Conservation (phyloP, 768 basidiomycete species). For the Crassisporium funariophilum region DNA sequence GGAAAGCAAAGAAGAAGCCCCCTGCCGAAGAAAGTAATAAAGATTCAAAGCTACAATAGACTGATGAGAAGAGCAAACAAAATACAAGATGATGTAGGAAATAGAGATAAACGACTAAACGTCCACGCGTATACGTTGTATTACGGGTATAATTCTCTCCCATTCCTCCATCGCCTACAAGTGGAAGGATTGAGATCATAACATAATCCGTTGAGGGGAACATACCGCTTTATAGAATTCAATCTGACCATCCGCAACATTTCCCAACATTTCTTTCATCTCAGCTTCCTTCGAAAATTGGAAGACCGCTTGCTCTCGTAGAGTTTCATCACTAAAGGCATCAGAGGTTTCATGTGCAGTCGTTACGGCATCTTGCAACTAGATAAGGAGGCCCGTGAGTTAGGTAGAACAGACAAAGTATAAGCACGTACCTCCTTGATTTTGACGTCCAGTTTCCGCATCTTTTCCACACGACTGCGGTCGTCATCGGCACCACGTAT, state of each 20-base stretch:
- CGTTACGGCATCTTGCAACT: slow-evolving; percentile 97
- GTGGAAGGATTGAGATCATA: slow-evolving; percentile 5
- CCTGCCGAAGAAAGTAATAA: slow-evolving; percentile 19
- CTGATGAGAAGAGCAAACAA: slow-evolving; percentile 14
- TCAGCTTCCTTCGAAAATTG: slow-evolving; percentile 90
- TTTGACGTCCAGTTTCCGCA: slow-evolving; percentile 88
- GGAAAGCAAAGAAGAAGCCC: slow-evolving; percentile 18
- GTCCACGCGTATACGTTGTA: slow-evolving; percentile 93
- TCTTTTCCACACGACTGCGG: slow-evolving; percentile 88
- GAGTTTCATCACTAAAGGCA: slow-evolving; percentile 93
- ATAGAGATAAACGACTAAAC: slow-evolving; percentile 47
- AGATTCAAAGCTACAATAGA: slow-evolving; percentile 26
- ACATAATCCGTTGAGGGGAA: slow-evolving; percentile 3
- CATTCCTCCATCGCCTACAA: slow-evolving; percentile 92
- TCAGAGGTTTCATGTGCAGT: slow-evolving; percentile 95
- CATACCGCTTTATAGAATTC: slow-evolving; percentile 87
- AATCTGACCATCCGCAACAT: slow-evolving; percentile 92
- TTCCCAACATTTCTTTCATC: slow-evolving; percentile 94
- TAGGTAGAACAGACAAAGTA: slow-evolving; percentile 1
- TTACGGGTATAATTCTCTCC: slow-evolving; percentile 91
- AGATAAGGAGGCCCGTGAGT: slow-evolving; percentile 14
- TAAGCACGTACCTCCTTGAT: slow-evolving; percentile 82
- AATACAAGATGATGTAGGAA: slow-evolving; percentile 6
- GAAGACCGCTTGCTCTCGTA: slow-evolving; percentile 89
- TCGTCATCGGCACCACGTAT: slow-evolving; percentile 94